phyloP scores from a whole-genome alignment of 768 basidiomycete genomes.

The Zangia roseola region DNA sequence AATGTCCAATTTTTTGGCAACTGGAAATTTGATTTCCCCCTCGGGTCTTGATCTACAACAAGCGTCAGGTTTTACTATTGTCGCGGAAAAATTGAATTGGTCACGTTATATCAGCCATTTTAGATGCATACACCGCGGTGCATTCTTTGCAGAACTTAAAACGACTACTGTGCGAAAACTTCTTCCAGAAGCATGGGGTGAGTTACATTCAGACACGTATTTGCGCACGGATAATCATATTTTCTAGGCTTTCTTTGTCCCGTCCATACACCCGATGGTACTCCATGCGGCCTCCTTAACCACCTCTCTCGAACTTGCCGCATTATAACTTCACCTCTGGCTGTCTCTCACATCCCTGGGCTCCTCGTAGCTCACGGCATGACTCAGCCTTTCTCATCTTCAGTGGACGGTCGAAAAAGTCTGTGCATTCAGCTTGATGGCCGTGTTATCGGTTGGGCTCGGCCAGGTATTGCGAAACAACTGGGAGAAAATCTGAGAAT shows the following conservation, averaged over 20 bases:
- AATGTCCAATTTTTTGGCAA: slow-evolving; percentile 93
- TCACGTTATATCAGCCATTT: slow-evolving; percentile 98
- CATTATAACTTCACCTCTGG: slow-evolving; percentile 75
- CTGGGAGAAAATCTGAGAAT: slow-evolving; percentile 84
- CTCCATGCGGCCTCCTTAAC: slow-evolving; percentile 96
- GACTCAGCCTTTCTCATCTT: slow-evolving; percentile 83
- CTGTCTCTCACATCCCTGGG: slow-evolving; percentile 75
- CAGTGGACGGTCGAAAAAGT: slow-evolving; percentile 78
- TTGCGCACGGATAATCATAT: slow-evolving; percentile 4
- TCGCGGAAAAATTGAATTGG: slow-evolving; percentile 99
- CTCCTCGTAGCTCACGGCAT: slow-evolving; percentile 89
- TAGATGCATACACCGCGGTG: slow-evolving; percentile 96
- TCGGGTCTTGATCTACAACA: slow-evolving; percentile 97
- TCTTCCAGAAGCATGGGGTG: slow-evolving; percentile 97
- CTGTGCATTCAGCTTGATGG: slow-evolving; percentile 95
- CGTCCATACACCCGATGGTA: slow-evolving; percentile 97
- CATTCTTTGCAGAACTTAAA: slow-evolving; percentile 98
- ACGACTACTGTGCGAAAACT: slow-evolving; percentile 97
- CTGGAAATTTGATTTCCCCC: slow-evolving; percentile 92
- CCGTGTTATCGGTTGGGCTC: slow-evolving; percentile 90
- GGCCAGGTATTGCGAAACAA: slow-evolving; percentile 64
- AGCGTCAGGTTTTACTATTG: slow-evolving; percentile 97
- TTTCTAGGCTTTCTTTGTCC: slow-evolving; percentile 89
- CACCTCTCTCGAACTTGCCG: slow-evolving; percentile 94
- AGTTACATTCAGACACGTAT: slow-evolving; percentile 15